Evolutionary conservation across 2,329 filamentous ascomycete species (phyloP).

Genomic region (Trichoderma pleuroti): DNA sequence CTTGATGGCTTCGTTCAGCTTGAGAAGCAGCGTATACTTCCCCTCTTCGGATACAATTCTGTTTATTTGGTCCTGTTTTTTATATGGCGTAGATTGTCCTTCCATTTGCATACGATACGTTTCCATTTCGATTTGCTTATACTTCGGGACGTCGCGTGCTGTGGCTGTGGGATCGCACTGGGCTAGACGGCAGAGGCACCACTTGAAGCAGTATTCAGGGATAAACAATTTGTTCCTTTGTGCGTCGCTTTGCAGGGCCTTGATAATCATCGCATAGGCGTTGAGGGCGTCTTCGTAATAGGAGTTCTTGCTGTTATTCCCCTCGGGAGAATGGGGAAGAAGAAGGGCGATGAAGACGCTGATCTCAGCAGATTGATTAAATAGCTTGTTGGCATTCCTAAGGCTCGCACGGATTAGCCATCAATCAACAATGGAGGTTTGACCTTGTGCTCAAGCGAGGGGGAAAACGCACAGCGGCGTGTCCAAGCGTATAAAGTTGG

Average conservation of each 20-base stretch:
- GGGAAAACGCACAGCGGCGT: slow-evolving; percentile 13
- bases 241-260: slow-evolving; percentile 77
- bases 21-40: slow-evolving; percentile 60
- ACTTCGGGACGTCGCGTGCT: slow-evolving; percentile 76
- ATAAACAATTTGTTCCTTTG: slow-evolving; percentile 72
- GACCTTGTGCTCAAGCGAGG: neutral
- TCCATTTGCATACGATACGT: too few relatives aligned
- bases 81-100: too few relatives aligned
- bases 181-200: slow-evolving; percentile 82
- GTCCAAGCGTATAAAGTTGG: slow-evolving; percentile 64
- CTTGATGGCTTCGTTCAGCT: slow-evolving; percentile 73
- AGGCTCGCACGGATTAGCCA: neutral
- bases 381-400: slow-evolving; percentile 79
- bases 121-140: slow-evolving; percentile 72
- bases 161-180: slow-evolving; percentile 71
- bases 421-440: neutral
- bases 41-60: too few relatives aligned
- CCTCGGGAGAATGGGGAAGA: neutral
- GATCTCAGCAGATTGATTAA: slow-evolving; percentile 86
- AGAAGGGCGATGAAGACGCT: slow-evolving; percentile 67
- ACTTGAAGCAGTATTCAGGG: slow-evolving; percentile 94
- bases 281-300: slow-evolving; percentile 80
- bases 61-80: too few relatives aligned
- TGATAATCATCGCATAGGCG: slow-evolving; percentile 79
- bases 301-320: too few relatives aligned